Base-by-base conservation (phyloP, 2,329 filamentous ascomycete genomes). In the Fusarium floridanum region DNA sequence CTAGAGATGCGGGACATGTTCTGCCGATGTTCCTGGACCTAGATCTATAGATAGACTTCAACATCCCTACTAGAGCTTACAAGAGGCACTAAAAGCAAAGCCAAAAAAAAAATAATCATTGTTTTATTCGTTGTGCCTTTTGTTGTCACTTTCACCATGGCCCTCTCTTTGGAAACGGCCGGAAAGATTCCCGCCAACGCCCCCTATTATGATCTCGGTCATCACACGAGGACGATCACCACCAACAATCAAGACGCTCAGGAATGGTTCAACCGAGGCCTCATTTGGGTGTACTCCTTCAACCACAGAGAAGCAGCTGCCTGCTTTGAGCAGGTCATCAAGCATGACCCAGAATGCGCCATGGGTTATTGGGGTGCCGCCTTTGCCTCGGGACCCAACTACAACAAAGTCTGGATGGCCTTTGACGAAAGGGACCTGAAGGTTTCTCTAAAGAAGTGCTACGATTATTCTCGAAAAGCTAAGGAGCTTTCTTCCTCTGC, bases 351-450 rank as follows among this genome's bases (percentile, higher is more conserved):
- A 0, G 72, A 81, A 2, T 93, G 89, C 68, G 86, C 88, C 32
- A 90, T 94, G 84, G 91, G 89, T 5, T 88, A 92, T 76, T 94
- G 92, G 91, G 92, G 92, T 0, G 82, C 92, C 6, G 91, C 93
- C 0, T 95, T 93, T 79, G 86, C 91, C 1, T 83, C 93, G 0
- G 93, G 93, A 0, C 93, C 93, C 4, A 95, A 95, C 79, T 91
- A 91, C 81, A 89, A 95, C 83, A 94, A 95, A 77, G 91, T 92
- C 0, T 95, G 93, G 93, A 88, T 90, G 34, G 86, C 90, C n/a
- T 94, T 94, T 73, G 91, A 92, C 64, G 81, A 86, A 1, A 82
- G 85, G 0, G 92, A 95, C 72, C 83, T 45, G 4, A 29, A 43
- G 5, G 14, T 9, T 32, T 61, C 55, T 11, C 29, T 57, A 8